These are phyloP conservation scores for Xylariomycetidae sp. DNA, from an alignment of 2,329 filamentous ascomycete genomes.

Conservation along the genomic window DNA sequence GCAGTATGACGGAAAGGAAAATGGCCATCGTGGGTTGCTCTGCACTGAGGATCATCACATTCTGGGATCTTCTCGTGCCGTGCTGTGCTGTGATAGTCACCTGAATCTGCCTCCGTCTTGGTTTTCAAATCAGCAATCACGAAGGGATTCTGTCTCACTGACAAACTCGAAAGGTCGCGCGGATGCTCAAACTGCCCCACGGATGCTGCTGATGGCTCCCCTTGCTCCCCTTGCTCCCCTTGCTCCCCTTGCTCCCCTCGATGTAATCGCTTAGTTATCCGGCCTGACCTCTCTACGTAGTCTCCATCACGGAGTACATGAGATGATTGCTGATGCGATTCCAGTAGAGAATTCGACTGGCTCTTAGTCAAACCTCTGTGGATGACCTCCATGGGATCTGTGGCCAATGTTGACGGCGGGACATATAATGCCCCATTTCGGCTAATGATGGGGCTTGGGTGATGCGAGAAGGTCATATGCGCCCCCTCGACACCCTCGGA, in stretches of 20 bases:
- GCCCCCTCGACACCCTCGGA: constrained; percentile 16
- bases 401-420: constrained; percentile 3
- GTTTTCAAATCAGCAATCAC: constrained; percentile 15
- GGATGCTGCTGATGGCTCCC: no score
- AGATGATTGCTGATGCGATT: no score
- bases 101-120: constrained; percentile 1
- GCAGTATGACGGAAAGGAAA: constrained; percentile 29
- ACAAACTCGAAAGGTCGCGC: constrained; percentile 2
- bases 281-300: no score
- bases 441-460: constrained; percentile 10
- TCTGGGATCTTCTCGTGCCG: constrained; percentile 7
- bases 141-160: constrained; percentile 19
- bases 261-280: no score
- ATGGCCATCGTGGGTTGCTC: constrained; percentile 24
- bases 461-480: constrained; percentile 17
- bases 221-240: no score
- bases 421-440: constrained; percentile 10
- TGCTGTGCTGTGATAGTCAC: not conserved
- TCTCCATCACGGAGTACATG: no score
- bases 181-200: no score
- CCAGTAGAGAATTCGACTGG: no score
- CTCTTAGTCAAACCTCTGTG: no score
- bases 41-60: constrained; percentile 25
- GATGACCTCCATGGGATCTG: no score
- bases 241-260: no score